Percentiles rank a stretch among this genome's conserved stretches.
These are phyloP conservation scores for Kingdonia uniflora DNA, from an alignment of 164 flowering plant genomes.

Conservation along the genomic window DNA sequence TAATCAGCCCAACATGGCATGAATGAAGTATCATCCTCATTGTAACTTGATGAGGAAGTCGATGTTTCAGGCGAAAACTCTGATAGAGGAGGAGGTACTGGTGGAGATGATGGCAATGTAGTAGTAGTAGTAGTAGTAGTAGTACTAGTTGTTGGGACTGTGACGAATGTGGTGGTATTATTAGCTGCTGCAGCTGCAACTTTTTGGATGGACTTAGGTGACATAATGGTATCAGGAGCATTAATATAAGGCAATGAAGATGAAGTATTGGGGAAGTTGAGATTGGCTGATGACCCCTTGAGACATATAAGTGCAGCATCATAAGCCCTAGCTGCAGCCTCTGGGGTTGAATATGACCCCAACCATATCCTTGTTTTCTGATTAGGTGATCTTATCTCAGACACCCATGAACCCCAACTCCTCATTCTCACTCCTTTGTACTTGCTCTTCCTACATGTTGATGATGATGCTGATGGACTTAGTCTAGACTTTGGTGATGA, in stretches of 20 bases:
- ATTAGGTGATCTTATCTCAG: constrained; percentile 87
- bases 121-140: background rate
- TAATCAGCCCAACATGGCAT: constrained; percentile 7
- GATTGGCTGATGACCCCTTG: constrained; percentile 72
- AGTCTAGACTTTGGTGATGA: constrained; percentile 7
- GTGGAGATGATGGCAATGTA: background rate
- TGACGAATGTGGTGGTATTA: constrained; percentile 6
- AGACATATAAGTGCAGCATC: constrained; percentile 93
- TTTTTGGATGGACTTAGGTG: constrained; percentile 80
- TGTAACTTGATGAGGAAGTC: constrained; percentile 7
- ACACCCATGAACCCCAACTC: constrained; percentile 98
- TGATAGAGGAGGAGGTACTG: constrained; percentile 3
- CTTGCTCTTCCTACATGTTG: constrained; percentile 33
- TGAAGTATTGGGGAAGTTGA: constrained; percentile 59
- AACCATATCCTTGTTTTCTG: constrained; percentile 92
- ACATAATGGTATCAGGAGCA: constrained; percentile 27
- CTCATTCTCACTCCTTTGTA: constrained; percentile 96
- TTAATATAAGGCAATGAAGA: background rate
- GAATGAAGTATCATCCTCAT: constrained; percentile 6
- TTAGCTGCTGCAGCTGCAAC: constrained; percentile 79
- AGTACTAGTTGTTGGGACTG: background rate
- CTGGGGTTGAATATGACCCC: constrained; percentile 85
- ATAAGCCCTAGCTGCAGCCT: constrained; percentile 95
- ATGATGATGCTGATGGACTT: constrained; percentile 16
- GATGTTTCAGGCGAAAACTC: constrained; percentile 10